These are phyloP conservation scores for Rhinocladiella mackenziei DNA, from an alignment of 2,329 filamentous ascomycete genomes.

Conservation along the genomic window DNA sequence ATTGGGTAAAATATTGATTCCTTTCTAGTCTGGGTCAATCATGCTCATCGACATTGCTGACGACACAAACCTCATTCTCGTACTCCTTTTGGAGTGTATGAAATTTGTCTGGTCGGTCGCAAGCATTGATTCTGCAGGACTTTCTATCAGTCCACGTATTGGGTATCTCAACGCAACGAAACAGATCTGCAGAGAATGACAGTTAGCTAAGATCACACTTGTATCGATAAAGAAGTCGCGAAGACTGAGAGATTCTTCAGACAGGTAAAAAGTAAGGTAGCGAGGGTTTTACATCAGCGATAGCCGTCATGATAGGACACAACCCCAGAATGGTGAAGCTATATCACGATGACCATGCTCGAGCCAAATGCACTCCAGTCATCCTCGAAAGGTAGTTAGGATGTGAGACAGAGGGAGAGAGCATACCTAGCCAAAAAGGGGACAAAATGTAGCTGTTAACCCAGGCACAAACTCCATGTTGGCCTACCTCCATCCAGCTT, in stretches of 20 bases:
- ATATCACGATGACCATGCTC: constrained; percentile 72
- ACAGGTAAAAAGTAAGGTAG: constrained; percentile 89
- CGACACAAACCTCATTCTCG: constrained; percentile 71
- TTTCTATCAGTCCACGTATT: constrained; percentile 17
- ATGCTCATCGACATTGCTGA: constrained; percentile 37
- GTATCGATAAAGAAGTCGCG: constrained; percentile 22
- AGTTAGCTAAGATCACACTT: constrained; percentile 10
- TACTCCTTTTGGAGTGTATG: constrained; percentile 78
- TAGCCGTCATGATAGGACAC: constrained; percentile 56
- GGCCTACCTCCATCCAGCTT: constrained; percentile 89
- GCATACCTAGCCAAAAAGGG: constrained; percentile 36
- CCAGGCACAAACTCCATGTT: constrained; percentile 5
- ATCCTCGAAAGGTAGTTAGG: constrained; percentile 63
- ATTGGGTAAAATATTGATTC: constrained; percentile 84
- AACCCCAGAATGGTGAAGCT: constrained; percentile 72
- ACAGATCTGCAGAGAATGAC: constrained; percentile 6
- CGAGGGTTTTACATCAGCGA: constrained; percentile 99
- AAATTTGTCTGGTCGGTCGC: constrained; percentile 86
- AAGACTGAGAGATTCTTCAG: constrained; percentile 58
- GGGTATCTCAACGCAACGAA: not conserved
- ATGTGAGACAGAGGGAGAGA: constrained; percentile 15
- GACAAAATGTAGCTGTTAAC: not conserved
- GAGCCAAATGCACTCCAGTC: constrained; percentile 99
- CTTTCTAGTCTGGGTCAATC: constrained; percentile 58
- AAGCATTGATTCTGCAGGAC: constrained; percentile 75